These are phyloP conservation scores for Neolentinus lepideus DNA, from an alignment of 1,284 basidiomycete genomes.

Conservation along the genomic window DNA sequence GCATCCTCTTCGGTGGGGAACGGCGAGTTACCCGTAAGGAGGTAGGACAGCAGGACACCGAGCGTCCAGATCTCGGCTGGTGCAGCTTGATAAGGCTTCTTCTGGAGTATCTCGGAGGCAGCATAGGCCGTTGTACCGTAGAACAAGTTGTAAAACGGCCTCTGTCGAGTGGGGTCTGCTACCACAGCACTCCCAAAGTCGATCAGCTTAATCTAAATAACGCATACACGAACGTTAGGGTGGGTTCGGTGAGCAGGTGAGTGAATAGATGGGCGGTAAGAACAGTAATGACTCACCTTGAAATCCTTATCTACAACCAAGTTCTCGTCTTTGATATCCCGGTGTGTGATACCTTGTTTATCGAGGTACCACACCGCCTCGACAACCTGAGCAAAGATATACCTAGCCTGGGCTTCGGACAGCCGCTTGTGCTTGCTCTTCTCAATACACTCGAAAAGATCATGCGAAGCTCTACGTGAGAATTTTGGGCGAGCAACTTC, in stretches of 20 bases:
- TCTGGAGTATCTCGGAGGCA: constrained; percentile 74
- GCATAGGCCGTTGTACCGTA: constrained; percentile 80
- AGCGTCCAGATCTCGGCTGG: constrained; percentile 89
- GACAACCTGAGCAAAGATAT: constrained; percentile 84
- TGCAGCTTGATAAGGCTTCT: constrained; percentile 67
- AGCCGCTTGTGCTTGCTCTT: constrained; percentile 74
- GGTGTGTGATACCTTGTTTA: constrained; percentile 73
- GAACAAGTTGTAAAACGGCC: constrained; percentile 69
- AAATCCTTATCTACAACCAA: constrained; percentile 74
- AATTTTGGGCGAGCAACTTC: constrained; percentile 37
- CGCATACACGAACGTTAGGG: neutral
- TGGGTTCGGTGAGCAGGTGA: too few relatives aligned
- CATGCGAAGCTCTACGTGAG: constrained; percentile 74
- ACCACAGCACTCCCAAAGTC: constrained; percentile 89
- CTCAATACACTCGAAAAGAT: constrained; percentile 92
- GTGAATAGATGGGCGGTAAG: constrained; percentile 6
- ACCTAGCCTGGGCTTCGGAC: constrained; percentile 71
- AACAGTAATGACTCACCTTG: constrained; percentile 35
- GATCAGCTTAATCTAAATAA: constrained; percentile 76
- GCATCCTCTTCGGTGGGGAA: constrained; percentile 75
- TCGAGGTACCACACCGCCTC: constrained; percentile 80
- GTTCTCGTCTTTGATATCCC: constrained; percentile 95
- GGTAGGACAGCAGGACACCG: constrained; percentile 83
- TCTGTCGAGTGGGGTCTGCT: constrained; percentile 56
- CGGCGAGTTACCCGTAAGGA: constrained; percentile 81